Evolutionary conservation across 1,284 basidiomycete genomes (phyloP).

Genomic region (Tetrapyrgos nigripes): DNA sequence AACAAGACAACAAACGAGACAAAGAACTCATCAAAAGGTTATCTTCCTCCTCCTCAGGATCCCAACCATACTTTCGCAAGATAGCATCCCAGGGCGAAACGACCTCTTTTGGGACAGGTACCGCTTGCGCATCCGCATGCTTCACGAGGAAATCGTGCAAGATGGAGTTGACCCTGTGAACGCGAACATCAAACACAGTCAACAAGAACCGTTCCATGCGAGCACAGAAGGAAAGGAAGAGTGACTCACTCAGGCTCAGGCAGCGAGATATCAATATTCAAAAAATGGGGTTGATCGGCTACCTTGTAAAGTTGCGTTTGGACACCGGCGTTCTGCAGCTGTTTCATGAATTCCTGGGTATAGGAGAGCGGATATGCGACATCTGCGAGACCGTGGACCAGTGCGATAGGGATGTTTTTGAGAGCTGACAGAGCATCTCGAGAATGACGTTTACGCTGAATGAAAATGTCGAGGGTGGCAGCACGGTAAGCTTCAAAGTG

Average conservation of each 20-base stretch:
- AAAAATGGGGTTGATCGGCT: constrained; percentile 5
- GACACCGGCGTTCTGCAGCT: constrained; percentile 8
- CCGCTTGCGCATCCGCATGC: background rate
- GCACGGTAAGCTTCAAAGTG: constrained; percentile 37
- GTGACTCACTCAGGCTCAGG: constrained; percentile 7
- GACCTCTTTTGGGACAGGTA: background rate
- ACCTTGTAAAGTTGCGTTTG: constrained; percentile 3
- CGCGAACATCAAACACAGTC: background rate
- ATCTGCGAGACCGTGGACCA: constrained; percentile 8
- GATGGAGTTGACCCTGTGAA: constrained; percentile 10
- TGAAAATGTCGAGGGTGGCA: constrained; percentile 41
- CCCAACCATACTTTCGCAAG: constrained; percentile 8
- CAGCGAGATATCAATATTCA: constrained; percentile 1
- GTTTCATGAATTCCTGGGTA: constrained; percentile 5
- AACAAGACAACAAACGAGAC: too few species aligned
- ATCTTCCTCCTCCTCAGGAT: constrained; percentile 7
- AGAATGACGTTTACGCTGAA: constrained; percentile 33
- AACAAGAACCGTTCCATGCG: background rate
- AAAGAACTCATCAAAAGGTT: background rate
- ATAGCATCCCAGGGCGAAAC: constrained; percentile 11
- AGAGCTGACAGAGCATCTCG: constrained; percentile 23
- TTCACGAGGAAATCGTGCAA: constrained; percentile 13
- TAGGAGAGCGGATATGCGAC: constrained; percentile 12
- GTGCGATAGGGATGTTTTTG: constrained; percentile 5
- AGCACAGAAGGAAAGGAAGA: background rate